phyloP scores from a whole-genome alignment of 306 rosid genomes.

The Sesbania bispinosa region DNA sequence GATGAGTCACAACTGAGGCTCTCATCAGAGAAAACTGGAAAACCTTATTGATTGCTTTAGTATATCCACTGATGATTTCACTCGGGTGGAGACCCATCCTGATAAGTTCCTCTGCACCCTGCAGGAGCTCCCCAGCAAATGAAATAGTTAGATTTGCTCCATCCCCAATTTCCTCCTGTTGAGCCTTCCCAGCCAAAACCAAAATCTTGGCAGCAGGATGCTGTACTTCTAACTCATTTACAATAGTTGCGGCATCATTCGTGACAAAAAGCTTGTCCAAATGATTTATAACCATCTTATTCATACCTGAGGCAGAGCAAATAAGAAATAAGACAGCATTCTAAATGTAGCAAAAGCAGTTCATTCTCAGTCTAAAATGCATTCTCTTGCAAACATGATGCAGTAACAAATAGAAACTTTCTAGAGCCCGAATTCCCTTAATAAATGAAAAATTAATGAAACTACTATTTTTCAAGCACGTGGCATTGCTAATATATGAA shows the following conservation, averaged over 20 bases:
- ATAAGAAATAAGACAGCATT: background rate
- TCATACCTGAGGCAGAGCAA: conserved; percentile 55
- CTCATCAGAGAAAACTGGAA: background rate
- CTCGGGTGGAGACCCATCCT: conserved; percentile 97
- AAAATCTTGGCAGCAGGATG: conserved; percentile 99
- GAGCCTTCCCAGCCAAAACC: too few species aligned
- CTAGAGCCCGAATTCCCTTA: background rate
- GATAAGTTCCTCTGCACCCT: conserved; percentile 84
- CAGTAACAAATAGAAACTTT: background rate
- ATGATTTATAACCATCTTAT: too few species aligned
- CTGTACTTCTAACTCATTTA: conserved; percentile 91
- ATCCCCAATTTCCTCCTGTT: conserved; percentile 90
- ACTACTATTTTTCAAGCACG: background rate
- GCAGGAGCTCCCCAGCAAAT: conserved; percentile 90
- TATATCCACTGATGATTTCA: conserved; percentile 89
- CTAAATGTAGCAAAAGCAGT: background rate
- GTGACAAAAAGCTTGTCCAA: conserved; percentile 92
- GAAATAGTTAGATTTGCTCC: conserved; percentile 92
- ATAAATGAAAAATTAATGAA: background rate
- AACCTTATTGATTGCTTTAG: conserved; percentile 82
- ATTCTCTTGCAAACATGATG: background rate
- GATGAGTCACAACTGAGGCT: background rate
- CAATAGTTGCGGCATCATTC: conserved; percentile 84
- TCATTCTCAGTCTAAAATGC: background rate
- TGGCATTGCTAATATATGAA: background rate